phyloP scores from a whole-genome alignment of 805 yeast species.

The Metschnikowia gelsemii region DNA sequence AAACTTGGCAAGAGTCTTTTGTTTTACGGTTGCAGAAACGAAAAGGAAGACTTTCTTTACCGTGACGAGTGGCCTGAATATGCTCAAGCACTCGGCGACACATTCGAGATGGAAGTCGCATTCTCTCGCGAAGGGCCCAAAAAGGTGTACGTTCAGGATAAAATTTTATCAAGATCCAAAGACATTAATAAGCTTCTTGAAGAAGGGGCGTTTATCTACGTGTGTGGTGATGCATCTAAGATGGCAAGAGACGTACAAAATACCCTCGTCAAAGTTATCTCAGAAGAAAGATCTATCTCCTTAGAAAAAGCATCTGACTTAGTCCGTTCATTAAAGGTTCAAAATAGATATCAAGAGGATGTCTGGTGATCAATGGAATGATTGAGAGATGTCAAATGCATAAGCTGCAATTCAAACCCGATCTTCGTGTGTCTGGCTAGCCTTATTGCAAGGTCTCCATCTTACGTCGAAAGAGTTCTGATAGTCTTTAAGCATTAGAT shows the following conservation, averaged over 20 bases:
- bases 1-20: conserved; percentile 68
- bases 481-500: conserved; percentile 27
- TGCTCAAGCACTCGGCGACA: conserved; percentile 55
- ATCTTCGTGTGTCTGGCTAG: not conserved
- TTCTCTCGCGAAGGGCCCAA: conserved; percentile 71
- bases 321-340: conserved; percentile 73
- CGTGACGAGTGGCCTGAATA: conserved; percentile 87
- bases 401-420: not conserved
- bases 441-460: conserved; percentile 8
- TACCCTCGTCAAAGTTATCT: conserved; percentile 61
- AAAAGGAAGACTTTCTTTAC: conserved; percentile 79
- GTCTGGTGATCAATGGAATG: conserved; percentile 63
- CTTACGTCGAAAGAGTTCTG: conserved; percentile 8
- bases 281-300: conserved; percentile 59
- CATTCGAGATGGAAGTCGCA: conserved; percentile 75
- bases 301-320: conserved; percentile 71
- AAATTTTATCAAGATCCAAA: conserved; percentile 52
- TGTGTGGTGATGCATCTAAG: conserved; percentile 93
- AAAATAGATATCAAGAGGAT: conserved; percentile 94
- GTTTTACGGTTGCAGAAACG: conserved; percentile 84
- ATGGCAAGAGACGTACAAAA: conserved; percentile 94
- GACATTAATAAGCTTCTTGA: conserved; percentile 53
- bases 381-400: not conserved
- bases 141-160: conserved; percentile 84
- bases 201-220: conserved; percentile 84